Evolutionary conservation across 2,329 filamentous ascomycete species (phyloP), one percentile per base, ranked within the genome.

Genomic region (Fusarium acutatum): DNA sequence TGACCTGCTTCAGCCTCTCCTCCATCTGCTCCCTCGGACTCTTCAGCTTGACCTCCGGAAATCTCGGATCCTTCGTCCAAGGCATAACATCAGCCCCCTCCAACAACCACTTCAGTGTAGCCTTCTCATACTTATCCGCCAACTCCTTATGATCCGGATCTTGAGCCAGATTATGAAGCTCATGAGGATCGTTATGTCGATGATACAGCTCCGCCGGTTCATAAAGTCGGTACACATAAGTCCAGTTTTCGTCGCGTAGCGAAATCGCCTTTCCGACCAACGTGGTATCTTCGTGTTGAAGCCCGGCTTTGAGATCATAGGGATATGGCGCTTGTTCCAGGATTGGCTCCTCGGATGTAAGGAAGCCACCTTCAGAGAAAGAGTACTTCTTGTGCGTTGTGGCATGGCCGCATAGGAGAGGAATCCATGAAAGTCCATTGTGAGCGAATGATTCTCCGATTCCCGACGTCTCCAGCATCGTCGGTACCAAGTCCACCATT

Each of bases 401-500:
- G 7, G 52, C 62, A 17, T 76, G 43, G 1, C 77, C 72, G 8
- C 77, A 71, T 0, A 83, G 72, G 2, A 80, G 60, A 2, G 80
- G 79, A 3, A 83, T 66, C 70, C 81, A 78, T 1, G 82, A 83
- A 8, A 77, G 69, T 1, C 84, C 83, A 57, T 84, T 83, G 67
- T 86, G 83, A 1, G 81, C 76, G 34, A 84, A 86, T 8, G 78
- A 67, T 63, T 86, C 81, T 14, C 77, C 77, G 3, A 85, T 77
- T 0, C 80, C 80, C 1, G 79, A 82, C 8, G 83, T 65, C 59
- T 86, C 80, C 4, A 86, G 77, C 60, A 86, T 67, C 6, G 84
- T 86, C 1, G 85, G 84, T 0, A 86, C 78, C 12, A 87, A 75
- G 43, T 86, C 84, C 1, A 86, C 84, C 82, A 86, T 86, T 73